phyloP scores from a whole-genome alignment of 306 rosid species.

The Prunus persica region DNA sequence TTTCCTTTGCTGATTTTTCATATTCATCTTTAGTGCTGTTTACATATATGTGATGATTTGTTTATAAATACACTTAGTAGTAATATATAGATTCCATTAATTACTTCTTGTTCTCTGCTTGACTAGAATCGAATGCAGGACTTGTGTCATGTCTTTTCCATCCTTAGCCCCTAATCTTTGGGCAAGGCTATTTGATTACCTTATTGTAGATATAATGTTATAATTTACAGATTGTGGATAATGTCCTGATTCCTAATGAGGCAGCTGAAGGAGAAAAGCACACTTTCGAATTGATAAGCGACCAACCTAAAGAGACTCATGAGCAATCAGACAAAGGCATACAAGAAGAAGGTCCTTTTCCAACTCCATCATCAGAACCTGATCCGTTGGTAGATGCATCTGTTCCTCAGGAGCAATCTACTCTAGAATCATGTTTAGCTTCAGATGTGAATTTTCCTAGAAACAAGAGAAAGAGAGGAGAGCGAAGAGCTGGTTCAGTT shows the following conservation, averaged over 20 bases:
- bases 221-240: conserved; percentile 64
- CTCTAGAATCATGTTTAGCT: conserved; percentile 47
- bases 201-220: conserved; percentile 4
- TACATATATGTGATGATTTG: neutral
- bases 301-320: conserved; percentile 29
- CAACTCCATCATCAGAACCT: conserved; percentile 36
- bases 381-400: conserved; percentile 21
- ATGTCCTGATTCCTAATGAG: conserved; percentile 49
- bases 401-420: conserved; percentile 48
- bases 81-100: neutral
- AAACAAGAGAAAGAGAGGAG: conserved; percentile 80
- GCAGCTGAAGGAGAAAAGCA: conserved; percentile 46
- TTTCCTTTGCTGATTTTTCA: too few species aligned
- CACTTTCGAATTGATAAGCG: conserved; percentile 16
- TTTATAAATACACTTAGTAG: neutral
- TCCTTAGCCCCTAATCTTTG: neutral
- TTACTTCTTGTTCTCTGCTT: neutral
- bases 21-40: too few species aligned
- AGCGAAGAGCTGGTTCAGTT: conserved; percentile 75
- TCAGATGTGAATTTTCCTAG: conserved; percentile 55
- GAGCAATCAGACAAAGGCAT: conserved; percentile 37
- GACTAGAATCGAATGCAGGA: neutral
- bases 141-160: neutral
- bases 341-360: conserved; percentile 37
- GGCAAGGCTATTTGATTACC: neutral